Conservation (phyloP, 169 alveolate species). For the Plasmodium chabaudi region DNA sequence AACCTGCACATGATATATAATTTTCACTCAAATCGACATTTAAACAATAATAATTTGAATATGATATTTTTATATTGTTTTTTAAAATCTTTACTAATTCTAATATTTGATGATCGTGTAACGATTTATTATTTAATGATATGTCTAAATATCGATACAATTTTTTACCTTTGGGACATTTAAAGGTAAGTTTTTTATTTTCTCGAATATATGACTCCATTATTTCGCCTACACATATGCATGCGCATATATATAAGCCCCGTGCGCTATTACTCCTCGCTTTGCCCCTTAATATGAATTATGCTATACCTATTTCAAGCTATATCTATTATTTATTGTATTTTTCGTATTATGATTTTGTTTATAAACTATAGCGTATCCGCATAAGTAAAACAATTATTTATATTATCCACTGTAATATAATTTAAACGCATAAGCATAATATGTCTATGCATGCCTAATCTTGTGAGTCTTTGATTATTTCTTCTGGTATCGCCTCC, state of each 20-base stretch:
- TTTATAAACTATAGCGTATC: no score
- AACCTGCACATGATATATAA: constrained; percentile 57
- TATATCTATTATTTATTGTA: no score
- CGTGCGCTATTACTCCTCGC: not conserved
- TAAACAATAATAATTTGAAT: constrained; percentile 43
- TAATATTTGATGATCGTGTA: constrained; percentile 44
- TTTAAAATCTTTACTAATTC: constrained; percentile 67
- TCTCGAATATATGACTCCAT: constrained; percentile 73
- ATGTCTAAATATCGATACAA: constrained; percentile 42
- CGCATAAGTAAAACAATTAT: no score
- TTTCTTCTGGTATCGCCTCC: no score
- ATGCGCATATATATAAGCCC: not conserved
- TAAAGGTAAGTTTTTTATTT: constrained; percentile 60
- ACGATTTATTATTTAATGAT: constrained; percentile 55
- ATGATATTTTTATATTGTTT: constrained; percentile 32
- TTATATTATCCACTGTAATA: no score
- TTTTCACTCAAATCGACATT: constrained; percentile 72
- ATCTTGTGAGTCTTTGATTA: no score
- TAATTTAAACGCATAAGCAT: no score
- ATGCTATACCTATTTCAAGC: no score
- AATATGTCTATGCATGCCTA: no score
- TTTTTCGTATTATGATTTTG: no score
- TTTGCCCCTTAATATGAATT: no score
- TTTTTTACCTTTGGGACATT: constrained; percentile 49
- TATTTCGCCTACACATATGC: constrained; percentile 8